Conservation (phyloP, 257 asterid genomes). For the Solanum acaule region DNA sequence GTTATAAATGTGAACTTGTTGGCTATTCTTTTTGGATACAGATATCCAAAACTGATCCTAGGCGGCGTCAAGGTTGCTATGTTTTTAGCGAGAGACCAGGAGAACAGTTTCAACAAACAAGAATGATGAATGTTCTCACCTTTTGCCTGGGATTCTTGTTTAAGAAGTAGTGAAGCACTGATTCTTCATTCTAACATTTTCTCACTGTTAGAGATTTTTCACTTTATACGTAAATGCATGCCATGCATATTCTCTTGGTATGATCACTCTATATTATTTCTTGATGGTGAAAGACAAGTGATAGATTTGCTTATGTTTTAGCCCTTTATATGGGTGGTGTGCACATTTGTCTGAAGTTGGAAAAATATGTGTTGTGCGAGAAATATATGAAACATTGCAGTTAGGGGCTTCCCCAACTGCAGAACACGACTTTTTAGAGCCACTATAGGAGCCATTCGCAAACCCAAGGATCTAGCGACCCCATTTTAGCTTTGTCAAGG, state of each 20-base stretch:
- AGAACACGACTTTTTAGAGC: too few relatives aligned
- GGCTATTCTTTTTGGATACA: background rate
- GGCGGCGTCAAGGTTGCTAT: slow-evolving; percentile 41
- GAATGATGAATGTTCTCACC: background rate
- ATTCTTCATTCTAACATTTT: too few relatives aligned
- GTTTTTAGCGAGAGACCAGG: slow-evolving; percentile 11
- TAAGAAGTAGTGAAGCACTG: background rate
- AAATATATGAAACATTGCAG: too few relatives aligned
- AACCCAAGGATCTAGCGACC: too few relatives aligned
- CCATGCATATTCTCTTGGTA: background rate
- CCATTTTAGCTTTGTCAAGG: too few relatives aligned
- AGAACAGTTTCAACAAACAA: background rate
- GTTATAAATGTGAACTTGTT: background rate
- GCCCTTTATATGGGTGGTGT: background rate
- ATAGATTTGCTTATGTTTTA: background rate
- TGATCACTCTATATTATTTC: background rate
- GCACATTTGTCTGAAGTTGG: too few relatives aligned
- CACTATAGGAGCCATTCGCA: too few relatives aligned
- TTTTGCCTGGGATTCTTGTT: background rate
- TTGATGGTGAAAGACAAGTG: background rate
- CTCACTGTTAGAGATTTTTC: background rate
- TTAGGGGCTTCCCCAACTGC: too few relatives aligned
- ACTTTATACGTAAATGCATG: background rate
- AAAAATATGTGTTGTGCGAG: too few relatives aligned
- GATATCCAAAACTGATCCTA: slow-evolving; percentile 30